Percentiles rank a stretch among this genome's conserved stretches.
Evolutionary conservation across 108 stramenopile genomes (phyloP).

Genomic region (Cyclotella kingstonii): DNA sequence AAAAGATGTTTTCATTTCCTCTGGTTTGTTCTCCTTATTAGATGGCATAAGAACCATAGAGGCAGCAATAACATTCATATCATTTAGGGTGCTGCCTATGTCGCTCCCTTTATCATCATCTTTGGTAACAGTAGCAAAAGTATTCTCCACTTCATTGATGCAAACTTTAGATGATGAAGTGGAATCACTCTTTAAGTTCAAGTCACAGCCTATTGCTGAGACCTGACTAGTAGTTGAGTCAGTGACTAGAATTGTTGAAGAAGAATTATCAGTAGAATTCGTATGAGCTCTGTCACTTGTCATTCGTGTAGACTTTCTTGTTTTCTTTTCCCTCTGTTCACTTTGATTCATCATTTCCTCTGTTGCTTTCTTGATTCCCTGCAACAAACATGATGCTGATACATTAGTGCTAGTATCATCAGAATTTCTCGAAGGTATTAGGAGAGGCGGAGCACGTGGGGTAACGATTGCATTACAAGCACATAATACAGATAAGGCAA

Average conservation of each 20-base stretch:
- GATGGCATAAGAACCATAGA: too few species aligned
- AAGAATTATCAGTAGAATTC: background rate
- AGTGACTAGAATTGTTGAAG: too few species aligned
- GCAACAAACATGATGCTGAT: constrained; percentile 4
- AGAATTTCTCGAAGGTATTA: constrained; percentile 13
- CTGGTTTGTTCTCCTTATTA: background rate
- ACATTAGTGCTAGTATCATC: background rate
- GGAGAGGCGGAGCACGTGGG: constrained; percentile 33
- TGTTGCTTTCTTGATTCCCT: background rate
- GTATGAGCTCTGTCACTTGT: constrained; percentile 5
- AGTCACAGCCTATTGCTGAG: too few species aligned
- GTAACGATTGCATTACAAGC: constrained; percentile 31
- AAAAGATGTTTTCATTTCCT: background rate
- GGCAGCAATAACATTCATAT: too few species aligned
- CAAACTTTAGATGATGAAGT: too few species aligned
- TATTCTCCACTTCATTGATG: too few species aligned
- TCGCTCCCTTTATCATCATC: too few species aligned
- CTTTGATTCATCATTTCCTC: background rate
- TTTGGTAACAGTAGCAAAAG: too few species aligned
- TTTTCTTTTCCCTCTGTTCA: background rate
- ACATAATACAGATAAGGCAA: constrained; percentile 34
- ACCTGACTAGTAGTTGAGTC: too few species aligned
- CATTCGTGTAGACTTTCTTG: background rate
- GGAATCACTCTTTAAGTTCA: too few species aligned
- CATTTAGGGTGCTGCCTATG: too few species aligned